A percentile compares a stretch with the other conserved stretches of the same genome.
Conservation (phyloP, 2,329 filamentous ascomycete genomes). For the Penicillium sp. region DNA sequence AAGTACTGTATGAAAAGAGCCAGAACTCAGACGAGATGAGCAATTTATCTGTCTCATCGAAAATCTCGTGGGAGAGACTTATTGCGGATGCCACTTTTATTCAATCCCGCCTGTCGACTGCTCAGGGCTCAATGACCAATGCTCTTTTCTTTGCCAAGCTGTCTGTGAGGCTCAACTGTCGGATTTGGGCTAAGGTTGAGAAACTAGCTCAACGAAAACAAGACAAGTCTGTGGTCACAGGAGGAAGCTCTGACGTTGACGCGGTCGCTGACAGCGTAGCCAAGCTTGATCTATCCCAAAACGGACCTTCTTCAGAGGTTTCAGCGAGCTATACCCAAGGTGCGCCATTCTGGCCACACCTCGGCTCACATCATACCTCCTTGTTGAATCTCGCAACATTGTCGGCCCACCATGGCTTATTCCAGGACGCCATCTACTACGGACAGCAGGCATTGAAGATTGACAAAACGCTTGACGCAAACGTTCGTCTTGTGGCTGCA, state of each 20-base stretch:
- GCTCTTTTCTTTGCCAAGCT: slow-evolving; percentile 51
- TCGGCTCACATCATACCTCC: slow-evolving; percentile 70
- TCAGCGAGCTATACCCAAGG: slow-evolving; percentile 53
- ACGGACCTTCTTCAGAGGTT: slow-evolving; percentile 34
- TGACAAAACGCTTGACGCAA: slow-evolving; percentile 66
- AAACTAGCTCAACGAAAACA: slow-evolving; percentile 40
- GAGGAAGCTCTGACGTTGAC: slow-evolving; percentile 33
- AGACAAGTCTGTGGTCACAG: slow-evolving; percentile 25
- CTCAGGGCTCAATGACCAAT: slow-evolving; percentile 48
- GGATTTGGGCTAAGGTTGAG: slow-evolving; percentile 54
- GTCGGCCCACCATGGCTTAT: slow-evolving; percentile 81
- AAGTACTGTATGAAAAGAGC: slow-evolving; percentile 32
- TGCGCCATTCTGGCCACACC: slow-evolving; percentile 76
- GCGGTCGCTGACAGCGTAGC: slow-evolving; percentile 40
- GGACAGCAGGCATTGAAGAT: slow-evolving; percentile 80
- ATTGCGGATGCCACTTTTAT: slow-evolving; percentile 63
- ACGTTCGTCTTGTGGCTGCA: slow-evolving; percentile 52
- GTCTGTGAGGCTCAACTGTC: slow-evolving; percentile 50
- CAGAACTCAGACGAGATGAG: slow-evolving; percentile 30
- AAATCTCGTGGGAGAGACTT: slow-evolving; percentile 52
- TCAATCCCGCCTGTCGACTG: slow-evolving; percentile 65
- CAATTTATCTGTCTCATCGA: slow-evolving; percentile 38
- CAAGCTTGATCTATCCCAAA: slow-evolving; percentile 40
- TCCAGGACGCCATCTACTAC: slow-evolving; percentile 85
- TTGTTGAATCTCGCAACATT: slow-evolving; percentile 73